These are phyloP conservation scores for Nothophaeocryptopus gaeumannii DNA, from an alignment of 2,329 filamentous ascomycete genomes.

Conservation along the genomic window DNA sequence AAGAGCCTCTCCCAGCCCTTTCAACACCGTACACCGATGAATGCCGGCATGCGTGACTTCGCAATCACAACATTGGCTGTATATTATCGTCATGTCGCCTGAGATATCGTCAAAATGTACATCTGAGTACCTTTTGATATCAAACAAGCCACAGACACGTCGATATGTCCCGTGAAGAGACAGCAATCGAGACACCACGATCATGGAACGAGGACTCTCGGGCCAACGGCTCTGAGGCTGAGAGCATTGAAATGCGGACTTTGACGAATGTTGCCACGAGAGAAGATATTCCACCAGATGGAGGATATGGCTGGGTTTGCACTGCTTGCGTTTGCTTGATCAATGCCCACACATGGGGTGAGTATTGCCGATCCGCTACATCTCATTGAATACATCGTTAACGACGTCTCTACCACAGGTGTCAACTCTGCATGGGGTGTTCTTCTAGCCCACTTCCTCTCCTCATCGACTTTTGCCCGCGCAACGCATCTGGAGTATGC, in stretches of 20 bases:
- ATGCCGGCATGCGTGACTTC: too few relatives aligned
- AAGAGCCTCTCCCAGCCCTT: too few relatives aligned
- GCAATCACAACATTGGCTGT: too few relatives aligned
- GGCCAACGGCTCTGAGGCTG: too few relatives aligned
- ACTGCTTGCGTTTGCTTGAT: slow-evolving; percentile 43
- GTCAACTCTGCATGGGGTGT: slow-evolving; percentile 56
- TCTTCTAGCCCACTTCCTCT: slow-evolving; percentile 70
- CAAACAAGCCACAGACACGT: too few relatives aligned
- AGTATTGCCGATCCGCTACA: background rate
- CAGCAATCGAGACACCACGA: too few relatives aligned
- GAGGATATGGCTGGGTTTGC: slow-evolving; percentile 58
- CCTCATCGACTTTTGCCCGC: slow-evolving; percentile 57
- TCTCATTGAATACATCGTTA: background rate
- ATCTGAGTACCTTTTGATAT: too few relatives aligned
- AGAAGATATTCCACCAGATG: slow-evolving; percentile 52
- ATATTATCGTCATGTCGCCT: too few relatives aligned
- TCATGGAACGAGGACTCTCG: too few relatives aligned
- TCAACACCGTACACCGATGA: too few relatives aligned
- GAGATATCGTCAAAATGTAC: too few relatives aligned
- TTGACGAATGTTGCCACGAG: slow-evolving; percentile 20
- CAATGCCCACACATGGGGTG: slow-evolving; percentile 35
- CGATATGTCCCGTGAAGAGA: too few relatives aligned
- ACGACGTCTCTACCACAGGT: slow-evolving; percentile 32
- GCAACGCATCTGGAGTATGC: slow-evolving; percentile 65
- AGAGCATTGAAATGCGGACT: slow-evolving; percentile 7